Evolutionary conservation across 139 green algal genomes (phyloP).

Genomic region (Ulvella scutata): DNA sequence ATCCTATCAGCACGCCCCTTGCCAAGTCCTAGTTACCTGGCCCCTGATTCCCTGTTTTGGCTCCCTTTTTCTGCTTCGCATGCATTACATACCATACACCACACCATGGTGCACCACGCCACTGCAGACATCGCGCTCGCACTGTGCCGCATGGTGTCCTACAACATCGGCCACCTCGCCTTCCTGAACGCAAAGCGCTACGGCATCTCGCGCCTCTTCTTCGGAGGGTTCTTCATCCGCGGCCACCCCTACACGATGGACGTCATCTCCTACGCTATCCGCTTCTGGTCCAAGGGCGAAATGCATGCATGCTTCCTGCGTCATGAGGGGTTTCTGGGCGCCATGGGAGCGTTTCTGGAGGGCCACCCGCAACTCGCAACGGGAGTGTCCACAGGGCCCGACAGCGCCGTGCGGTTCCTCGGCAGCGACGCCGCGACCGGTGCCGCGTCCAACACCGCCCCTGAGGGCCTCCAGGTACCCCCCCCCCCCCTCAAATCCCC

Average conservation of each 20-base stretch:
- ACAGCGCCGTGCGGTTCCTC: constrained; percentile 16
- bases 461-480: too few relatives aligned
- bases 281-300: constrained; percentile 92
- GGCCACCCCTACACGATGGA: constrained; percentile 99
- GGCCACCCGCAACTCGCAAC: constrained; percentile 63
- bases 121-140: constrained; percentile 77
- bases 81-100: too few relatives aligned
- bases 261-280: constrained; percentile 94
- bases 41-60: too few relatives aligned
- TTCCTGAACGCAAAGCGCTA: constrained; percentile 81
- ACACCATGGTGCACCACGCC: background rate
- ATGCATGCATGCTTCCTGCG: constrained; percentile 92
- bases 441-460: background rate
- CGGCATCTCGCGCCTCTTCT: constrained; percentile 80
- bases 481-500: too few relatives aligned
- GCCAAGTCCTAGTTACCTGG: too few relatives aligned
- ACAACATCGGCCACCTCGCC: constrained; percentile 92
- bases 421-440: background rate
- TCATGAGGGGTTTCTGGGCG: constrained; percentile 94
- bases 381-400: too few relatives aligned
- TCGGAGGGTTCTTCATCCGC: constrained; percentile 97
- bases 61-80: too few relatives aligned
- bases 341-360: constrained; percentile 89
- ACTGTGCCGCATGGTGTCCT: constrained; percentile 89
- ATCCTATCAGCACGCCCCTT: too few relatives aligned